phyloP scores from a whole-genome alignment of 129 eudicot species.

The Erigeron canadensis region DNA sequence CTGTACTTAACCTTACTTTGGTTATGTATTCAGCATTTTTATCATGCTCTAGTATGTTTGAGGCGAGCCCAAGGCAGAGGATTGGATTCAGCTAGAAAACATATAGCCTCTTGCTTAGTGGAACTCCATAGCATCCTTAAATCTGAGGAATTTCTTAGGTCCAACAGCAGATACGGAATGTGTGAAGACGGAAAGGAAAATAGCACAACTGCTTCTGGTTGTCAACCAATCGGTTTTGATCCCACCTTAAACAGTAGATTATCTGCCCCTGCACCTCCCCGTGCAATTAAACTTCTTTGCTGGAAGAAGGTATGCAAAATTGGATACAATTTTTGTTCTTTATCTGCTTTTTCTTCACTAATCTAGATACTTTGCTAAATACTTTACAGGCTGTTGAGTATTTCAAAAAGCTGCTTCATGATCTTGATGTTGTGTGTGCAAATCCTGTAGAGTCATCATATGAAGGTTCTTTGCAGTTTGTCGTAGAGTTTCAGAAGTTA shows the following conservation, averaged over 20 bases:
- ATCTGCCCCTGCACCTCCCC: constrained; percentile 98
- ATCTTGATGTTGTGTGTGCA: constrained; percentile 78
- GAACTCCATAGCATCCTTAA: constrained; percentile 76
- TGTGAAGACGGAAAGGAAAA: constrained; percentile 44
- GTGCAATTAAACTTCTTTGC: constrained; percentile 74
- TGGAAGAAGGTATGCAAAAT: constrained; percentile 69
- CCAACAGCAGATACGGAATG: constrained; percentile 43
- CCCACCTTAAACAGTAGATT: constrained; percentile 81
- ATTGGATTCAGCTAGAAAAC: constrained; percentile 87
- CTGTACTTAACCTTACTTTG: constrained; percentile 29
- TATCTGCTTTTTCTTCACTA: not conserved
- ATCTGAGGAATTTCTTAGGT: constrained; percentile 59
- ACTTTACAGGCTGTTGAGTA: constrained; percentile 74
- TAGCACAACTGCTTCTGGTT: constrained; percentile 88
- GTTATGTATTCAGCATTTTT: constrained; percentile 68
- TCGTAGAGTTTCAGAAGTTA: constrained; percentile 74
- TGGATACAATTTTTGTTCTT: not conserved
- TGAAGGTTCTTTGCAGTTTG: constrained; percentile 66
- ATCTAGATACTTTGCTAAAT: not conserved
- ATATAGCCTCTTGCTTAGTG: constrained; percentile 59
- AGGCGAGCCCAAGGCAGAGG: constrained; percentile 95
- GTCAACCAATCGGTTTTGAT: constrained; percentile 96
- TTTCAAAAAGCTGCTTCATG: constrained; percentile 87
- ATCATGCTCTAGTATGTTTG: constrained; percentile 67
- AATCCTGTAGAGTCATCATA: constrained; percentile 57